Conservation (phyloP, 2,329 filamentous ascomycete genomes). For the Penicillium fuscoglaucum region DNA sequence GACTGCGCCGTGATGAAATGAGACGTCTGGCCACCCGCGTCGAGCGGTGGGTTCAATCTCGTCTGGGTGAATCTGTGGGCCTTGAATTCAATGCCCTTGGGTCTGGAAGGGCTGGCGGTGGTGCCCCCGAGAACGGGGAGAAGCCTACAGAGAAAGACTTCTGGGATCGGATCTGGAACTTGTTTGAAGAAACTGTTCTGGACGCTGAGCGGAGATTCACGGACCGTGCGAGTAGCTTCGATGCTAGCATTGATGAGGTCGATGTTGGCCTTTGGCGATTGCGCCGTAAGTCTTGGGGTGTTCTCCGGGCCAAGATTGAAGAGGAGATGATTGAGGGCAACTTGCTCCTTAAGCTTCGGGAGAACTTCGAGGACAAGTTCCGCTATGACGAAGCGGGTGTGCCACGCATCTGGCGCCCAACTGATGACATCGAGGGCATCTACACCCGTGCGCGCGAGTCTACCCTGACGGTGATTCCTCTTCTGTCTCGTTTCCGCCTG, state of each 20-base stretch:
- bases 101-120: constrained; percentile 78
- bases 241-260: constrained; percentile 87
- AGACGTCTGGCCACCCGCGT: constrained; percentile 84
- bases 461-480: constrained; percentile 84
- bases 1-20: constrained; percentile 93
- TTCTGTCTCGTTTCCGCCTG: constrained; percentile 81
- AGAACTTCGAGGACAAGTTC: constrained; percentile 99
- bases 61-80: constrained; percentile 82
- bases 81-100: constrained; percentile 96
- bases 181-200: constrained; percentile 77
- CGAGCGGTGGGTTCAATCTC: constrained; percentile 89
- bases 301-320: constrained; percentile 84
- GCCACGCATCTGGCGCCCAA: constrained; percentile 92
- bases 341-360: constrained; percentile 86
- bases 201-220: constrained; percentile 85
- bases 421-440: constrained; percentile 92
- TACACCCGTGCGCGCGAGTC: constrained; percentile 92
- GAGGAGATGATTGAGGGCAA: constrained; percentile 99
- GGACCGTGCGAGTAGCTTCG: constrained; percentile 87
- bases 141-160: constrained; percentile 79
- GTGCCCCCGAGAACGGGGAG: constrained; percentile 75
- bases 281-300: constrained; percentile 90
- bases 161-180: constrained; percentile 92
- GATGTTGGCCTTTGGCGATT: constrained; percentile 90
- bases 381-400: constrained; percentile 94